A percentile compares a stretch with the other conserved stretches of the same genome.
These are phyloP conservation scores for Clarireedia paspali DNA, from an alignment of 2,329 filamentous ascomycete genomes.

Conservation along the genomic window DNA sequence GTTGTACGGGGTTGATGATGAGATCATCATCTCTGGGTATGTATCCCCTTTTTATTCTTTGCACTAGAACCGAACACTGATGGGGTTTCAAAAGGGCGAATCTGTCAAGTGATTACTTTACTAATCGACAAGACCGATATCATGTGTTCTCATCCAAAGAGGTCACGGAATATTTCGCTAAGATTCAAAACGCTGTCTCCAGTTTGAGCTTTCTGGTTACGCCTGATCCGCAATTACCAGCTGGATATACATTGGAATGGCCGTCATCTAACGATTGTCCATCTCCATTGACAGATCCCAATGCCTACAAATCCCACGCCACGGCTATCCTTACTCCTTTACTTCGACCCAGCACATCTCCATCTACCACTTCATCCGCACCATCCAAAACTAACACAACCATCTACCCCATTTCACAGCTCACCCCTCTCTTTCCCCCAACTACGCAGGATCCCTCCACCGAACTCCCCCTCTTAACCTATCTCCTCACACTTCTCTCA, in stretches of 20 bases:
- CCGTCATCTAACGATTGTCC: conserved; percentile 65
- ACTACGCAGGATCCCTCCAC: conserved; percentile 68
- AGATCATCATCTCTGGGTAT: conserved; percentile 87
- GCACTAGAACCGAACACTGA: not conserved
- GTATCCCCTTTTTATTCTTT: conserved; percentile 12
- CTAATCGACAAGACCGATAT: conserved; percentile 89
- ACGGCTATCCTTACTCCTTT: conserved; percentile 60
- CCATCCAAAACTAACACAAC: conserved; percentile 46
- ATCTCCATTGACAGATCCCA: conserved; percentile 63
- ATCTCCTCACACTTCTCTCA: conserved; percentile 63
- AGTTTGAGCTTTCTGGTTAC: conserved; percentile 75
- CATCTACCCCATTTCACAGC: conserved; percentile 80
- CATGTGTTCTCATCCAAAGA: conserved; percentile 77
- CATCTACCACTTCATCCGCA: conserved; percentile 15
- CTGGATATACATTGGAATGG: conserved; percentile 63
- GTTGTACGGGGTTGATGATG: conserved; percentile 90
- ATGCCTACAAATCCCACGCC: conserved; percentile 61
- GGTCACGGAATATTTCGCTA: conserved; percentile 75
- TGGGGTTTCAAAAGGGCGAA: conserved; percentile 54
- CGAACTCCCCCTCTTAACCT: conserved; percentile 74
- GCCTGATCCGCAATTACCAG: conserved; percentile 45
- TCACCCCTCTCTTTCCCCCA: conserved; percentile 74
- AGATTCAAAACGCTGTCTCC: conserved; percentile 68
- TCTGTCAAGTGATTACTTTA: conserved; percentile 89
- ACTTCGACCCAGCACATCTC: conserved; percentile 35